Evolutionary conservation across 495 filamentous ascomycete genomes (phyloP), one percentile per base, ranked within the genome.

Genomic region (Aspergillus steynii): DNA sequence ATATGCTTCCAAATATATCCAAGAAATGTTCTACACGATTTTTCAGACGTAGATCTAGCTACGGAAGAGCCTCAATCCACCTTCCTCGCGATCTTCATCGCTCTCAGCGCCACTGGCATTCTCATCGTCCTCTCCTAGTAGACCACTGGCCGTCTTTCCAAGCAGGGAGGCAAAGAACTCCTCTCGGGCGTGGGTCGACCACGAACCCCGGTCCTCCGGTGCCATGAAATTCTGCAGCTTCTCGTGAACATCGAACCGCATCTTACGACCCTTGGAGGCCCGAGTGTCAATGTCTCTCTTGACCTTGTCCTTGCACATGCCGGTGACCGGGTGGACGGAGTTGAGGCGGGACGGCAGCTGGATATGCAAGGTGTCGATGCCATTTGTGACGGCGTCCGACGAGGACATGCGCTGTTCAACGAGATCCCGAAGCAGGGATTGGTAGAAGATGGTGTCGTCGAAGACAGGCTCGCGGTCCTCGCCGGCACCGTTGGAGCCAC

Each of bases 191-290:
- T 85, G 81, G 55, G 85, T 81, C 53, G 90, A 89, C 93, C 93
- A 97, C 12, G 63, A 70, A 3, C 87, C 82, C 31, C 90, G 77
- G 69, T 96, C 90, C 71, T 96, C 90, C 0, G 94, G 89, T 31
- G 92, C 93, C 93, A 97, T 97, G 70, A 98, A 98, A 77, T 97
- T 97, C 79, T 95, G 90, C 62, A 99, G 74, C 74, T 97, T 98
- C 78, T 98, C 93, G 67, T 98, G 94, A 20, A 98, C 92, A 51
- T 88, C 91, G 75, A 90, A 98, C 50, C 89, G 79, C 85, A 99
- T 83, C 76, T 97, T 99, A 55, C 95, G 80, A 5, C 95, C 95
- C 77, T 98, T 98, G 66, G 92, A 96, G 10, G 96, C 96, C 65
- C 92, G 94, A 15, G 92, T 92, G 76, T 99, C 95, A 20, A 98